Base-by-base conservation (phyloP, 2,329 filamentous ascomycete species). In the Corynespora cassiicola region DNA sequence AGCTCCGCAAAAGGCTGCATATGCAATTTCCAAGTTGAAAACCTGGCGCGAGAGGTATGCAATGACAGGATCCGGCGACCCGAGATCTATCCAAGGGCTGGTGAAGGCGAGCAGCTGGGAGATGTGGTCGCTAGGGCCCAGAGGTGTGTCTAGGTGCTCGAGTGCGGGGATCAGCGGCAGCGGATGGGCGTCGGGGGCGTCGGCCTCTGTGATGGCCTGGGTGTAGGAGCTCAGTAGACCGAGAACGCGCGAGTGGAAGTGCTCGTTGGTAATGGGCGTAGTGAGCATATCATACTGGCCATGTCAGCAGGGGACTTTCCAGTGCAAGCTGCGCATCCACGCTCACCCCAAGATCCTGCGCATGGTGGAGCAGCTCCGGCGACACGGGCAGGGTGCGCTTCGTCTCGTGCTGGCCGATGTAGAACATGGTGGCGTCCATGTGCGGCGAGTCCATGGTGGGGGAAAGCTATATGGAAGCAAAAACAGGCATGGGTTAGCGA, bases 61-160 rank as follows among this genome's bases (percentile, higher is more conserved):
- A 47, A 97, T 85, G 47, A 92, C 70, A 6, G 90, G 88, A 65
- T 96, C 87, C 2, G 84, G 73, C 2, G 91, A 95, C 56, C 85
- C 86, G 9, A 97, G 74, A 63, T 97, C 91, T 52, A 96, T 92
- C 92, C 92, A 97, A 5, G 89, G 81, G 66, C 90, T 96, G n/a
- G 84, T 83, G 41, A 87, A 85, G 10, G 84, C 88, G 31, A 95
- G 79, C 42, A 94, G 76, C 35, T 90, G 87, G 48, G 84, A 83
- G 45, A 90, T 82, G 47, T 79, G 79, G 10, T 81, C 77, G 40
- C 79, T 80, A 5, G 88, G 88, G 31, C 82, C 82, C 37, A 94
- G 73, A 14, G 79, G 82, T 0, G 90, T 91, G 63, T 96, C 91
- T 45, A 87, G 80, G 8, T 90, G 86, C 1, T 85, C 88, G 50